A percentile compares a stretch with the other conserved stretches of the same genome.
Conservation (phyloP, 2,329 filamentous ascomycete genomes). For the Paecilomyces niveus region DNA sequence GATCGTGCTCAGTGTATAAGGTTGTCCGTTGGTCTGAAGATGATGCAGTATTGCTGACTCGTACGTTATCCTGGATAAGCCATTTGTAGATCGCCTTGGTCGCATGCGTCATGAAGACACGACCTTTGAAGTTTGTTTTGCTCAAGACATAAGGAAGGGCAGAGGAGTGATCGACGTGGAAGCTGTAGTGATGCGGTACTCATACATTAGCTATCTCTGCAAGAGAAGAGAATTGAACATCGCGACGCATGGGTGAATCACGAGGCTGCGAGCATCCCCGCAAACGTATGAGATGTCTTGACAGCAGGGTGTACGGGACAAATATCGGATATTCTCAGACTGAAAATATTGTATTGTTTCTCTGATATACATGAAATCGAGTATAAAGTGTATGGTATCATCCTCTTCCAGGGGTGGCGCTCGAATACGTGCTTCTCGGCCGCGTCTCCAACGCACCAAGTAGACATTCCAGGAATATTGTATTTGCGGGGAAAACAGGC, state of each 20-base stretch:
- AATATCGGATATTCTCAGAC: slow-evolving; percentile 7
- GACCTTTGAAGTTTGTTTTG: slow-evolving; percentile 94
- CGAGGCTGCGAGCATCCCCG: not conserved
- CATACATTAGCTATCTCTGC: slow-evolving; percentile 20
- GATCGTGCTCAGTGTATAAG: slow-evolving; percentile 91
- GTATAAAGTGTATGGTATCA: slow-evolving; percentile 5
- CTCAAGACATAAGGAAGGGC: slow-evolving; percentile 95
- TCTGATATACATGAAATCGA: slow-evolving; percentile 28
- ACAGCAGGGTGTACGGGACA: slow-evolving; percentile 10
- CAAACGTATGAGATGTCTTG: not conserved
- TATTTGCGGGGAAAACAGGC: slow-evolving; percentile 4
- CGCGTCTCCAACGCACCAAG: not conserved
- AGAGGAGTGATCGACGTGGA: slow-evolving; percentile 96
- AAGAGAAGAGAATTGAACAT: not conserved
- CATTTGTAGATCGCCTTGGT: slow-evolving; percentile 99
- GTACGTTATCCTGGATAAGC: slow-evolving; percentile 94
- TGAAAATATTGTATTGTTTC: slow-evolving; percentile 23
- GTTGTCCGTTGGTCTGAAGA: slow-evolving; percentile 57
- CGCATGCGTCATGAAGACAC: slow-evolving; percentile 98
- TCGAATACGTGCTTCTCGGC: not conserved
- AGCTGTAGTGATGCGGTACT: slow-evolving; percentile 51
- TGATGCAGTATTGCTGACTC: slow-evolving; percentile 66
- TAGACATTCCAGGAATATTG: not conserved
- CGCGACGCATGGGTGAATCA: not conserved
- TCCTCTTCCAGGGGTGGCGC: slow-evolving; percentile 4